These are phyloP conservation scores for Erythrobasidium hasegawianum DNA, from an alignment of 1,284 basidiomycete species.

Conservation along the genomic window DNA sequence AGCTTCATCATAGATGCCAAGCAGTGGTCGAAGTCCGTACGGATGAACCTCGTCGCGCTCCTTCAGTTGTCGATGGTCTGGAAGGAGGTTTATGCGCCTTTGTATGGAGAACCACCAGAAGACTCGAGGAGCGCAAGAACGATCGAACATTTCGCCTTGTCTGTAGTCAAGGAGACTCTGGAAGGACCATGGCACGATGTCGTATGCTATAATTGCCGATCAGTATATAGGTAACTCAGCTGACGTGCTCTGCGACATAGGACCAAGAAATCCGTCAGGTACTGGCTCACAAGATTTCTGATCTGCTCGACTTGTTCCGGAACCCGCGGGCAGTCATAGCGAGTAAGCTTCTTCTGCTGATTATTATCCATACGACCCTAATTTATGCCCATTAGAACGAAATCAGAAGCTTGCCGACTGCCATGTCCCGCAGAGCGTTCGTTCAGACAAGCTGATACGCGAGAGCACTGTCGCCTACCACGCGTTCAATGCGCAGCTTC, in stretches of 20 bases:
- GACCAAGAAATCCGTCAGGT: constrained; percentile 23
- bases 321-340: constrained; percentile 37
- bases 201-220: neutral
- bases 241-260: neutral
- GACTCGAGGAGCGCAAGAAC: constrained; percentile 1
- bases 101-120: neutral
- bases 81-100: constrained; percentile 15
- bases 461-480: constrained; percentile 49
- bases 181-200: constrained; percentile 31
- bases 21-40: constrained; percentile 25
- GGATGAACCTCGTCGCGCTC: constrained; percentile 13
- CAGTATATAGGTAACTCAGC: neutral
- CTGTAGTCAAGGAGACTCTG: constrained; percentile 3
- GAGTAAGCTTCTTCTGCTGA: constrained; percentile 31
- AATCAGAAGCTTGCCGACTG: constrained; percentile 42
- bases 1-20: constrained; percentile 25
- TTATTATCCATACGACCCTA: constrained; percentile 37
- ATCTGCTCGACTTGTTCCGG: constrained; percentile 28
- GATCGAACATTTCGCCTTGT: constrained; percentile 18
- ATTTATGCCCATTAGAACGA: constrained; percentile 39
- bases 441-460: constrained; percentile 47
- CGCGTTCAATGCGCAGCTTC: constrained; percentile 49
- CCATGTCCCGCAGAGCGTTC: constrained; percentile 41
- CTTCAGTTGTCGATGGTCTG: constrained; percentile 18
- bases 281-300: constrained; percentile 4